phyloP scores from a whole-genome alignment of 1,284 basidiomycete genomes.

The Salmacisia buchloeana region DNA sequence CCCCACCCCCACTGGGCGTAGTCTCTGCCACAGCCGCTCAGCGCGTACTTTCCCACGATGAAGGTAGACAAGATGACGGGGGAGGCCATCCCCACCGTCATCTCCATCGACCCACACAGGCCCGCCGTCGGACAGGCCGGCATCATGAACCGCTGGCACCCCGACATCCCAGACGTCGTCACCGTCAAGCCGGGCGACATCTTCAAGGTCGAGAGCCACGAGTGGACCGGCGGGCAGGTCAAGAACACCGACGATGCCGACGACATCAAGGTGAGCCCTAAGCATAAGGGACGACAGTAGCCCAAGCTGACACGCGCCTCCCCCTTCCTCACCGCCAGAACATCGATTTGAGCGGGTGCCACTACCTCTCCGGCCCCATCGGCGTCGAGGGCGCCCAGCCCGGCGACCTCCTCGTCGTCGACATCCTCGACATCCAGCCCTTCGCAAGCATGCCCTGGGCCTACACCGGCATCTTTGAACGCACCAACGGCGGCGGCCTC shows the following conservation, averaged over 20 bases:
- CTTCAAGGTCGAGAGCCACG: constrained; percentile 62
- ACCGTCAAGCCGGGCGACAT: constrained; percentile 53
- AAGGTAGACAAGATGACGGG: constrained; percentile 15
- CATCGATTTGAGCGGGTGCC: constrained; percentile 63
- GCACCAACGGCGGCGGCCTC: constrained; percentile 57
- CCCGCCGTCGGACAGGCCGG: constrained; percentile 13
- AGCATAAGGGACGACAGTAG: constrained; percentile 47
- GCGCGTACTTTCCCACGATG: constrained; percentile 7
- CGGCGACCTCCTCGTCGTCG: constrained; percentile 69
- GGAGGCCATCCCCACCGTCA: constrained; percentile 20
- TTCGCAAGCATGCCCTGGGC: constrained; percentile 77
- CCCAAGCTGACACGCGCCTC: not conserved
- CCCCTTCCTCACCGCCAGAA: not conserved
- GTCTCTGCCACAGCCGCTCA: not conserved
- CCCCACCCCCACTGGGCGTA: not conserved
- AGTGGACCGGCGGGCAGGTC: constrained; percentile 36
- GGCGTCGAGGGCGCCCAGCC: constrained; percentile 69
- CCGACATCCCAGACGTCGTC: constrained; percentile 44
- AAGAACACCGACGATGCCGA: constrained; percentile 45
- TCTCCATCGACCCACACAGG: constrained; percentile 18
- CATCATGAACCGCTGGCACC: constrained; percentile 51
- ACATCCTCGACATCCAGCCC: constrained; percentile 70
- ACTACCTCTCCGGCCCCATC: constrained; percentile 70
- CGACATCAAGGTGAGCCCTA: constrained; percentile 55
- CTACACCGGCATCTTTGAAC: constrained; percentile 55